Evolutionary conservation across 2,329 filamentous ascomycete genomes (phyloP).

Genomic region (Apiospora hydei): DNA sequence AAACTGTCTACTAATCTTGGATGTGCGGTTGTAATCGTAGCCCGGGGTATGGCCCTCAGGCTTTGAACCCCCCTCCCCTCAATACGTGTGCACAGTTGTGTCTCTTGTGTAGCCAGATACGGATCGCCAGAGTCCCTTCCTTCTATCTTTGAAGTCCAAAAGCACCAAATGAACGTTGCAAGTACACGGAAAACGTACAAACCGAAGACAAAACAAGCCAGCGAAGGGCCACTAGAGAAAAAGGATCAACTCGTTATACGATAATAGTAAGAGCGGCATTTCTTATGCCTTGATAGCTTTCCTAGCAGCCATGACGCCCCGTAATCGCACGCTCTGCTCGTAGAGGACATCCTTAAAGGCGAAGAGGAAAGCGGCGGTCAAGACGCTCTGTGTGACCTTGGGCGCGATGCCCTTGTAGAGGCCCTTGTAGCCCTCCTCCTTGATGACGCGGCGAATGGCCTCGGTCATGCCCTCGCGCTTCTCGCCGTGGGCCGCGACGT

Average conservation of each 20-base stretch:
- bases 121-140: not conserved
- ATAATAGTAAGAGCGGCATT: not conserved
- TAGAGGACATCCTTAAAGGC: slow-evolving; percentile 98
- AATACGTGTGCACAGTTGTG: not conserved
- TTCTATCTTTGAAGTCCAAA: not conserved
- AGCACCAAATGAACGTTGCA: slow-evolving; percentile 12
- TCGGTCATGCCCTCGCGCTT: slow-evolving; percentile 82
- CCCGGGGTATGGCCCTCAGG: not conserved
- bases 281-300: slow-evolving; percentile 44
- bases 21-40: not conserved
- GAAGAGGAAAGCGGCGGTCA: slow-evolving; percentile 95
- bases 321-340: slow-evolving; percentile 75
- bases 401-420: slow-evolving; percentile 95
- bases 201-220: not conserved
- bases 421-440: slow-evolving; percentile 89
- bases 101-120: not conserved
- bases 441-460: slow-evolving; percentile 79
- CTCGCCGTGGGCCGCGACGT: slow-evolving; percentile 81
- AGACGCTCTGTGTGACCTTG: slow-evolving; percentile 95
- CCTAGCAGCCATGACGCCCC: slow-evolving; percentile 51
- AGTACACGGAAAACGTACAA: slow-evolving; percentile 1
- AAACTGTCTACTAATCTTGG: not conserved
- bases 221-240: not conserved
- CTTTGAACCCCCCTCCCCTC: not conserved
- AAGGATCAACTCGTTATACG: not conserved